Conservation (phyloP, 306 rosid species). For the Mimosa bimucronata region DNA sequence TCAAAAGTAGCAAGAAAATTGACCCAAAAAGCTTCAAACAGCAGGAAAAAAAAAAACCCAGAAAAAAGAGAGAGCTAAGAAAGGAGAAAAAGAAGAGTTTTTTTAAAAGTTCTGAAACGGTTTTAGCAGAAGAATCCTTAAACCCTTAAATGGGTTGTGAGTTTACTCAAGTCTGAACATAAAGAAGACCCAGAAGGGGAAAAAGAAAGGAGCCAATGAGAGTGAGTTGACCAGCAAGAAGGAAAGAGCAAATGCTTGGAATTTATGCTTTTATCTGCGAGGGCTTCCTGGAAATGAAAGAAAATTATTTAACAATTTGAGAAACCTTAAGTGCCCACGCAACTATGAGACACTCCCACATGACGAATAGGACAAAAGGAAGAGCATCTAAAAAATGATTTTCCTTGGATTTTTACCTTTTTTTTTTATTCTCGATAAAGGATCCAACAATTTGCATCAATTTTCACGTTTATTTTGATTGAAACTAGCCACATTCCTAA, state of each 20-base stretch:
- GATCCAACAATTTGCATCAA: no score
- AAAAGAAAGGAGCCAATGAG: constrained; percentile 18
- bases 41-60: constrained; percentile 17
- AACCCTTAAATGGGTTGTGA: constrained; percentile 4
- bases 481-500: no score
- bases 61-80: not conserved
- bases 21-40: constrained; percentile 34
- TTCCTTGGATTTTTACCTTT: no score
- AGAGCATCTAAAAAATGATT: not conserved
- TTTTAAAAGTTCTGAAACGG: not conserved
- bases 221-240: constrained; percentile 38
- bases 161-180: constrained; percentile 13
- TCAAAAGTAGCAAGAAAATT: constrained; percentile 14
- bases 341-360: not conserved
- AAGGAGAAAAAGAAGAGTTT: constrained; percentile 4
- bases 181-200: constrained; percentile 19
- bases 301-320: not conserved
- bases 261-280: not conserved
- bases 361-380: not conserved
- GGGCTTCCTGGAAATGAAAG: not conserved
- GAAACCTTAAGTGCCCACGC: not conserved
- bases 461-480: no score
- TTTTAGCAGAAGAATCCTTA: constrained; percentile 1
- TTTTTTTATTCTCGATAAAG: no score
- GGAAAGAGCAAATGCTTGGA: not conserved